Conservation (phyloP, 257 asterid species). For the Nicotiana sylvestris region DNA sequence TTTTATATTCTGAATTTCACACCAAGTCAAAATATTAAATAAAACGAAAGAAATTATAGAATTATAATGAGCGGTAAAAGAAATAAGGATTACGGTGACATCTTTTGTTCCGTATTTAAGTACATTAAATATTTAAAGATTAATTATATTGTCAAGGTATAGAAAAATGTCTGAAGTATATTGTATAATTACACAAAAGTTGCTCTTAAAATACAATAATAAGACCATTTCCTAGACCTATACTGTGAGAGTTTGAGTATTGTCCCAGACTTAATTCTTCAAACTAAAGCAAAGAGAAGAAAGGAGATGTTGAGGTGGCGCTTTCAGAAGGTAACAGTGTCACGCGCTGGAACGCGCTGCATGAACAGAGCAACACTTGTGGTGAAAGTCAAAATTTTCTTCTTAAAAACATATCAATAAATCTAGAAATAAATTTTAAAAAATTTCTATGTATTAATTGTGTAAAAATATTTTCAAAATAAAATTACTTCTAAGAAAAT, state of each 20-base stretch:
- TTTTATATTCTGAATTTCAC: no score
- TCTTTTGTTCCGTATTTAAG: neutral
- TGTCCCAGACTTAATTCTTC: slow-evolving; percentile 28
- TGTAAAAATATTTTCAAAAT: no score
- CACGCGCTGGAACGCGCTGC: neutral
- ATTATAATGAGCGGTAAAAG: no score
- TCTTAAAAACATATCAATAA: no score
- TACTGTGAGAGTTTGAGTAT: neutral
- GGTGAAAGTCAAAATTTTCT: neutral
- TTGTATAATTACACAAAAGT: neutral
- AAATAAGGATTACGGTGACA: no score
- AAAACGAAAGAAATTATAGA: no score
- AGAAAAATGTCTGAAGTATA: neutral
- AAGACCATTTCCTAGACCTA: neutral
- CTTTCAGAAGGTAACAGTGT: slow-evolving; percentile 35
- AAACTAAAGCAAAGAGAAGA: slow-evolving; percentile 8
- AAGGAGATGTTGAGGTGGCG: slow-evolving; percentile 39
- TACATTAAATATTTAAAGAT: neutral
- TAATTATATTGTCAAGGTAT: neutral
- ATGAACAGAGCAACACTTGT: neutral
- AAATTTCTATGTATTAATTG: no score
- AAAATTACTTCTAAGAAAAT: no score
- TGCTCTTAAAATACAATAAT: neutral
- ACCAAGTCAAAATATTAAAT: no score
- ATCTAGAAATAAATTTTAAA: no score